A percentile compares a stretch with the other conserved stretches of the same genome.
Conservation (phyloP, 2,329 filamentous ascomycete species). For the Verticillium zaregamsianum region DNA sequence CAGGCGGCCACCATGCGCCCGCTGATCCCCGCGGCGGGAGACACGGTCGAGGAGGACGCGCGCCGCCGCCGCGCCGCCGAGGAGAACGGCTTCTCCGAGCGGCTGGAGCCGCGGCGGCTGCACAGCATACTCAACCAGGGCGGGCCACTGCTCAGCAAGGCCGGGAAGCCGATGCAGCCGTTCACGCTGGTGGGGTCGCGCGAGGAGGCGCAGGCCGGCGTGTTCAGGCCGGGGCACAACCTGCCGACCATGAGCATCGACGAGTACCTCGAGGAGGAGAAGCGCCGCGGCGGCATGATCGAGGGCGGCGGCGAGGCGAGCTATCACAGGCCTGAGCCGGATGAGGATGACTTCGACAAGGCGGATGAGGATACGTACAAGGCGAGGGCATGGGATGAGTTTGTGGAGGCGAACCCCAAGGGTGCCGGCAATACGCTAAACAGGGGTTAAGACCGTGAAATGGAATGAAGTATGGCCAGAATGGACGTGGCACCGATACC, state of each 20-base stretch:
- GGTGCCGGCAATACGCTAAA: slow-evolving; percentile 82
- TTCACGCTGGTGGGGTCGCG: slow-evolving; percentile 82
- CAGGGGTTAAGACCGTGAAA: slow-evolving; percentile 49
- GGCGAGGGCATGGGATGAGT: slow-evolving; percentile 93
- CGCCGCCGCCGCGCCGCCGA: slow-evolving; percentile 28
- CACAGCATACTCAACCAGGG: slow-evolving; percentile 36
- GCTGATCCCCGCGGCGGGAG: slow-evolving; percentile 37
- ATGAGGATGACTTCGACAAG: slow-evolving; percentile 88
- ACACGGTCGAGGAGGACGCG: slow-evolving; percentile 41
- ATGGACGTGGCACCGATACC: not conserved
- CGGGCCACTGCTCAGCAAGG: slow-evolving; percentile 71
- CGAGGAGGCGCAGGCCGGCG: slow-evolving; percentile 69
- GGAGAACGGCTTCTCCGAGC: slow-evolving; percentile 57
- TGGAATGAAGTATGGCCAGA: not conserved
- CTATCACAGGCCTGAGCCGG: slow-evolving; percentile 62
- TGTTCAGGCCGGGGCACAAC: slow-evolving; percentile 89
- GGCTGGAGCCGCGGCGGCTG: slow-evolving; percentile 62
- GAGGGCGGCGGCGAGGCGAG: slow-evolving; percentile 82
- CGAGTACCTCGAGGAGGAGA: slow-evolving; percentile 93
- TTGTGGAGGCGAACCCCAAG: slow-evolving; percentile 80
- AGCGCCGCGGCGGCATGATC: slow-evolving; percentile 77
- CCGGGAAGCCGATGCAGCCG: slow-evolving; percentile 83
- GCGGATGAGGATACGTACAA: slow-evolving; percentile 90
- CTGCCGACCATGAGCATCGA: slow-evolving; percentile 97
- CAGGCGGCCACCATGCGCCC: slow-evolving; percentile 55